Evolutionary conservation across 371 early-diverging fungal species (phyloP), one percentile per base, ranked within the genome.

Genomic region (Blakeslea trispora): DNA sequence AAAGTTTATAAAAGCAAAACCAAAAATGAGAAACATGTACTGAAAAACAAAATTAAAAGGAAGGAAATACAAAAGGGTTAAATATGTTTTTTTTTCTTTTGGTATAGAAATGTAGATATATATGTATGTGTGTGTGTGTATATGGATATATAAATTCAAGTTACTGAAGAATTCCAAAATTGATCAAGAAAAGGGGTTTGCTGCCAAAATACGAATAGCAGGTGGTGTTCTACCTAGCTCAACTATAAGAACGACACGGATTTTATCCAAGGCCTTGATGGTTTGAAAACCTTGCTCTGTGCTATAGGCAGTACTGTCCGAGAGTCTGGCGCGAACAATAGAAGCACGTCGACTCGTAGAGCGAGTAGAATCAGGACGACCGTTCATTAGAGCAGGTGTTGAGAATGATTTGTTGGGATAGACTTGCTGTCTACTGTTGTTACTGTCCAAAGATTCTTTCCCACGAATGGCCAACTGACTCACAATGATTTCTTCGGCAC

Each of bases 141-240:
- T 28, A 28, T 5, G 28, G 7, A 5, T 28, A 28, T 28, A 7
- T 28, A 28, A 3, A 7, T 28, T 28, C 7, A n/a, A n/a, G n/a
- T n/a, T n/a, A n/a, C n/a, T n/a, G n/a, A n/a, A n/a, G n/a, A n/a
- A n/a, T n/a, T n/a, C n/a, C n/a, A n/a, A n/a, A n/a, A 59, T 28
- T 49, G 2, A 37, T 72, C 63, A 76, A 43, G 77, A 74, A 46
- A 66, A 78, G 19, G 87, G 88, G 53, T 88, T 83, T 57, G 79
- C 81, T n/a, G 85, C 83, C 50, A 81, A 61, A 37, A 88, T 63
- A 62, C 85, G 85, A 68, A 87, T 83, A n/a, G 82, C 77, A 23
- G 88, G 88, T 10, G 89, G 91, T 9, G 86, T 86, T 41, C 78
- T 74, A 19, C 72, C 68, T 40, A 83, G 80, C 49, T 88, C 85